Evolutionary conservation across 306 rosid genomes (phyloP), one percentile per base, ranked within the genome.

Genomic region (Gleditsia sinensis): DNA sequence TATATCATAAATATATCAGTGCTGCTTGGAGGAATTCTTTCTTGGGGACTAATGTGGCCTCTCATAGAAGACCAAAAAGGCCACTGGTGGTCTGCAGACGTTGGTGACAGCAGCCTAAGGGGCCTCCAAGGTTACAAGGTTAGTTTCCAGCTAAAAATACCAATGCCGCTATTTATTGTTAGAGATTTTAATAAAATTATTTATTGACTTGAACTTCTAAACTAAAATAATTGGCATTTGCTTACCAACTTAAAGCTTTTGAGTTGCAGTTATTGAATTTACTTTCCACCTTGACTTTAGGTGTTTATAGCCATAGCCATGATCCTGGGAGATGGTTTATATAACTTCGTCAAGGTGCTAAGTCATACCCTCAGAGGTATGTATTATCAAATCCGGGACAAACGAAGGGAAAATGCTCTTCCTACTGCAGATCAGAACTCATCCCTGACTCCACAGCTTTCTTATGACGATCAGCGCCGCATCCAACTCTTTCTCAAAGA

Each of bases 1-100:
- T 72, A 85, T 69, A 85, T 82, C 83, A 79, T 85, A 68, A 85
- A 85, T 36, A 70, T 82, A 79, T 85, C 89, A 67, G 78, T 79
- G 40, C 86, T 85, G 30, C 66, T 85, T 24, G 89, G 89, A 68
- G 89, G 89, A 79, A 82, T 85, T 68, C 59, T 85, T 68, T 85
- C 86, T 25, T 85, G 84, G 84, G 89, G 89, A 16, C 0, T 85
- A 36, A 85, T 85, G 89, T 85, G 89, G 89, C 84, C 86, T 39
- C 84, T 85, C 74, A 71, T 85, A 46, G 36, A 72, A 77, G 57
- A 81, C 28, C 73, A 54, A 69, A 77, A 79, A 58, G 86, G 89
- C 17, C 34, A 76, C 30, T 82, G 89, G 89, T 85, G 76, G 11
- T 5, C 5, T 1, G 33, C 6, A 5, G 77, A 46, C 36, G 81